phyloP scores from a whole-genome alignment of 148 eudicot genomes.

The Beta vulgaris region DNA sequence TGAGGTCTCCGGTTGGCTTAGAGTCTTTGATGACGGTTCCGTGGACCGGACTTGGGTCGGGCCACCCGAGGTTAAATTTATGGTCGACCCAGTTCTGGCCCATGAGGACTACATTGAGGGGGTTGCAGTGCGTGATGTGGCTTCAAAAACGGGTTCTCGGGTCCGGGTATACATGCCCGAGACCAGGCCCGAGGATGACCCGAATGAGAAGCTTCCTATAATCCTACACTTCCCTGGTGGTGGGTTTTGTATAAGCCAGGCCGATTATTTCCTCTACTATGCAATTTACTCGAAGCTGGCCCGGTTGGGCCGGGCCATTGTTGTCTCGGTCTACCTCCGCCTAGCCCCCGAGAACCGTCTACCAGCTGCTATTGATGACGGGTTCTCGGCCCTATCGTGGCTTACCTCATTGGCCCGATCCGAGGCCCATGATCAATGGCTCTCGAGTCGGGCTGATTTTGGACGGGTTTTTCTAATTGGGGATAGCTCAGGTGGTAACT shows the following conservation, averaged over 20 bases:
- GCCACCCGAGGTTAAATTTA: conserved; percentile 65
- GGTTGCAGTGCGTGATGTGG: conserved; percentile 55
- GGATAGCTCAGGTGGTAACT: conserved; percentile 78
- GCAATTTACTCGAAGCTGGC: conserved; percentile 51
- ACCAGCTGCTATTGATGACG: conserved; percentile 66
- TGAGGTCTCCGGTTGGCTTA: conserved; percentile 85
- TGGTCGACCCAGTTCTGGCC: conserved; percentile 53
- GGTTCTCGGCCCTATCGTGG: conserved; percentile 61
- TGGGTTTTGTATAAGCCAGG: conserved; percentile 71
- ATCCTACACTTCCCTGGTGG: conserved; percentile 78
- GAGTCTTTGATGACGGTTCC: conserved; percentile 63
- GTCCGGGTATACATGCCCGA: conserved; percentile 66
- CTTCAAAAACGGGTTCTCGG: conserved; percentile 24
- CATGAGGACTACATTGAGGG: conserved; percentile 57
- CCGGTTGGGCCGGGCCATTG: conserved; percentile 32
- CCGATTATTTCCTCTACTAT: conserved; percentile 82
- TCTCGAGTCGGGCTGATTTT: conserved; percentile 45
- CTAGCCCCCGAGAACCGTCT: conserved; percentile 75
- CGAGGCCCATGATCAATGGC: conserved; percentile 34
- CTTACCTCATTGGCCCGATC: conserved; percentile 37
- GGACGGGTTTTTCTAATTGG: conserved; percentile 67
- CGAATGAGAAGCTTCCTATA: conserved; percentile 50
- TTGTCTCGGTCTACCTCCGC: conserved; percentile 59
- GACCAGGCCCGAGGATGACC: conserved; percentile 1
- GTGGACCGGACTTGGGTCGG: conserved; percentile 79